Evolutionary conservation across 257 asterid species (phyloP), one percentile per base, ranked within the genome.

Genomic region (Echium plantagineum): DNA sequence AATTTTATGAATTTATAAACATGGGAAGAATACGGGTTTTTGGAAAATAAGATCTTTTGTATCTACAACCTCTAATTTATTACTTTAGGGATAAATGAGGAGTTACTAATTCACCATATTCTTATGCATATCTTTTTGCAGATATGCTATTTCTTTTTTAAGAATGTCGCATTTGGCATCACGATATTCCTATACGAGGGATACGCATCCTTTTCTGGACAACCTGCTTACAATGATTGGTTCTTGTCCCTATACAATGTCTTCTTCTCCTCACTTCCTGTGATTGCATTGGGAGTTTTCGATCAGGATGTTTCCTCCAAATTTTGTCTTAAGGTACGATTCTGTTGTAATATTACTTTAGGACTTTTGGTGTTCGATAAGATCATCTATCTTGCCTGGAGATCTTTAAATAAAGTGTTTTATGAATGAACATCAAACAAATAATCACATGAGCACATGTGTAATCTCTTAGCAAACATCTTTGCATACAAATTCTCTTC

Each of bases 221-320:
- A 87, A 70, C 82, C 94, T 42, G 94, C 91, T 0, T 87, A 87
- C 55, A 90, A 90, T 28, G 97, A 90, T 56, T 90, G 97, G 97
- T 90, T 85, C 69, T 70, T 90, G 64, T 77, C 97, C 58, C 77
- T 85, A 55, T 90, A 83, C 85, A 90, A 90, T 7, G 89, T 90
- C 9, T 83, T 90, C 90, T 90, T 90, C 77, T 87, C 97, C 15
- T 90, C 97, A 31, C 77, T 90, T 70, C 97, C 97, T 0, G 97
- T 81, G 52, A 87, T 90, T 15, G 96, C 97, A 42, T 21, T 90
- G 67, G 97, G 97, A 13, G 94, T 90, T 57, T 85, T 87, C 32
- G 97, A 90, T 77, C 97, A 90, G 69, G 97, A 90, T 64, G 96
- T 90, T 42, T 85, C 97, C 56, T 84, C 97, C 58, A 74, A 89